Evolutionary conservation across 805 yeast species (phyloP).

Genomic region (Wilhelminamyces savonicus): DNA sequence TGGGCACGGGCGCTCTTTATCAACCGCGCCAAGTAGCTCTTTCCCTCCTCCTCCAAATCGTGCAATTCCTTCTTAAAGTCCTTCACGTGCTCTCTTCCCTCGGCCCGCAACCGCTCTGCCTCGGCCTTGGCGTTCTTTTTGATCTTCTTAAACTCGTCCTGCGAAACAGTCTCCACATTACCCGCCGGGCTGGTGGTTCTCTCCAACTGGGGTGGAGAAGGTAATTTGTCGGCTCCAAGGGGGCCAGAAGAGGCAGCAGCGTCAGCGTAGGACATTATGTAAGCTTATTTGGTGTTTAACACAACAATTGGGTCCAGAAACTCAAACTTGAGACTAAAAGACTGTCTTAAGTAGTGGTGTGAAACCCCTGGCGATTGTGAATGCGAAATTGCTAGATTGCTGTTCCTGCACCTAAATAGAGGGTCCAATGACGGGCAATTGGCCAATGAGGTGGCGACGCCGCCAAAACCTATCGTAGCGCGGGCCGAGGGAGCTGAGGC

Average conservation of each 20-base stretch:
- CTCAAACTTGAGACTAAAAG: no score
- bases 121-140: conserved; percentile 21
- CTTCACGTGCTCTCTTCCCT: conserved; percentile 8
- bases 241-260: conserved; percentile 38
- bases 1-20: conserved; percentile 6
- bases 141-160: conserved; percentile 15
- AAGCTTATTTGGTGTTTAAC: neutral
- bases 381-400: no score
- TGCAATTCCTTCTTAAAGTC: conserved; percentile 22
- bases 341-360: no score
- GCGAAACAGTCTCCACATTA: conserved; percentile 15
- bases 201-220: conserved; percentile 20
- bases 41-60: conserved; percentile 16
- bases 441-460: no score
- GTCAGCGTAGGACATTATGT: conserved; percentile 26
- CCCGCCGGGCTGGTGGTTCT: conserved; percentile 17
- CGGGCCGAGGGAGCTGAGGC: no score
- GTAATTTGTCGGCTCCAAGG: conserved; percentile 23
- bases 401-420: no score
- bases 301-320: no score
- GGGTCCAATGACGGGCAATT: no score
- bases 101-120: no score
- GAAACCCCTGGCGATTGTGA: no score
- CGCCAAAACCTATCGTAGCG: no score
- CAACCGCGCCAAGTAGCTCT: conserved; percentile 15